These are phyloP conservation scores for Wickerhamomyces silvicola DNA, from an alignment of 805 yeast genomes.

Conservation along the genomic window DNA sequence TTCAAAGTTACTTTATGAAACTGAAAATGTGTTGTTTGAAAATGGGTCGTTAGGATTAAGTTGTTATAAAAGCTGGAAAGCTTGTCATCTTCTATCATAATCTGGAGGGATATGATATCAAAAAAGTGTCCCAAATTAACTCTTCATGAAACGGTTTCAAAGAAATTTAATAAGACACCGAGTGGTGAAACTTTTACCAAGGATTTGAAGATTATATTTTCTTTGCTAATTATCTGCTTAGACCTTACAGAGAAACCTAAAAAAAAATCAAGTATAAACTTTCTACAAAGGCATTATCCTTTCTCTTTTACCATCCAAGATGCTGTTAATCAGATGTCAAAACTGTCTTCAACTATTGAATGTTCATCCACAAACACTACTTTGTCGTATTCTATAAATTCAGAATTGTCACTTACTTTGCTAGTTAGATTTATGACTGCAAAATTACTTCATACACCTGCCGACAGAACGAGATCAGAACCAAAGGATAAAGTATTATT, in stretches of 20 bases:
- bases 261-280: slow-evolving; percentile 19
- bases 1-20: not conserved
- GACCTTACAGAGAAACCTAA: slow-evolving; percentile 28
- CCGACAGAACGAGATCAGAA: slow-evolving; percentile 55
- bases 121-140: slow-evolving; percentile 12
- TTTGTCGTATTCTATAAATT: slow-evolving; percentile 47
- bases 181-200: slow-evolving; percentile 45
- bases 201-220: slow-evolving; percentile 56
- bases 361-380: slow-evolving; percentile 44
- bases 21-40: too few relatives aligned
- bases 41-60: too few relatives aligned
- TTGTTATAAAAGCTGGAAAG: not conserved
- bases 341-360: slow-evolving; percentile 42
- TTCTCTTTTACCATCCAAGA: slow-evolving; percentile 46
- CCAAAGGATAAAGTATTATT: slow-evolving; percentile 38
- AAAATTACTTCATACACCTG: slow-evolving; percentile 66
- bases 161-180: slow-evolving; percentile 43
- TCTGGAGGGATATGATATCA: not conserved
- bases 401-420: slow-evolving; percentile 41
- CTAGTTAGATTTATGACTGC: slow-evolving; percentile 51
- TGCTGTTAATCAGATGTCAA: slow-evolving; percentile 47
- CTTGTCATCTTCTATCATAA: not conserved
- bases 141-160: slow-evolving; percentile 37
- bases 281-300: slow-evolving; percentile 33
- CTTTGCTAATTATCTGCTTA: slow-evolving; percentile 41